Conservation (phyloP, 352 stramenopile genomes). For the Phytophthora sansomeana region DNA sequence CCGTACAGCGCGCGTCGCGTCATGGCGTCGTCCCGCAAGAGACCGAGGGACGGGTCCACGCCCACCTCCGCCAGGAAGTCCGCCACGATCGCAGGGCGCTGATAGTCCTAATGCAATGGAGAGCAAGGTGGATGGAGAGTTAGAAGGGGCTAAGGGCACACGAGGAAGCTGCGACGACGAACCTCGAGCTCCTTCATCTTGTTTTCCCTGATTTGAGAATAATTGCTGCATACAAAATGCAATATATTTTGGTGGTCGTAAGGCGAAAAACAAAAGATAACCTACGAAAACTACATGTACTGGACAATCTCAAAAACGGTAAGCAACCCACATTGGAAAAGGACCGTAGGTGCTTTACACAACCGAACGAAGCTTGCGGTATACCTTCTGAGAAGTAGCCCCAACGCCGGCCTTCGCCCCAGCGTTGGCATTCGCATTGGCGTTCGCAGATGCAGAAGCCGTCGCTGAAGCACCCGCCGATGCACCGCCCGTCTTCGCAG, state of each 20-base stretch:
- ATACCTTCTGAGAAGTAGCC: no score
- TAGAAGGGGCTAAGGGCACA: background rate
- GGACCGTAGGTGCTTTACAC: no score
- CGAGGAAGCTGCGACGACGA: background rate
- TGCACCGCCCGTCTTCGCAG: background rate
- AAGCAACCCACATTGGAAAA: no score
- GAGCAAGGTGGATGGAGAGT: no score
- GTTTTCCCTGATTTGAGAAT: background rate
- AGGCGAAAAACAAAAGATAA: no score
- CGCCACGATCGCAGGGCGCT: conserved; percentile 42
- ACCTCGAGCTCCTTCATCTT: conserved; percentile 32
- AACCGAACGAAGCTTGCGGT: conserved; percentile 17
- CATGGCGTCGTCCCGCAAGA: conserved; percentile 82
- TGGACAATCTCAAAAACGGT: no score
- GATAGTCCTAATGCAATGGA: conserved; percentile 46
- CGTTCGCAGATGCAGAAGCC: background rate
- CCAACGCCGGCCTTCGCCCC: no score
- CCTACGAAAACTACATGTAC: no score
- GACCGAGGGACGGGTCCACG: conserved; percentile 60
- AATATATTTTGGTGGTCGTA: background rate
- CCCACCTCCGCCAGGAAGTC: conserved; percentile 74
- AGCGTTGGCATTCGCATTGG: no score
- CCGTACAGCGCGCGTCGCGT: conserved; percentile 71
- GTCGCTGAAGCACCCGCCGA: background rate
- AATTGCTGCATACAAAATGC: background rate